These are phyloP conservation scores for Glycine soja DNA, from an alignment of 306 rosid genomes.

Conservation along the genomic window DNA sequence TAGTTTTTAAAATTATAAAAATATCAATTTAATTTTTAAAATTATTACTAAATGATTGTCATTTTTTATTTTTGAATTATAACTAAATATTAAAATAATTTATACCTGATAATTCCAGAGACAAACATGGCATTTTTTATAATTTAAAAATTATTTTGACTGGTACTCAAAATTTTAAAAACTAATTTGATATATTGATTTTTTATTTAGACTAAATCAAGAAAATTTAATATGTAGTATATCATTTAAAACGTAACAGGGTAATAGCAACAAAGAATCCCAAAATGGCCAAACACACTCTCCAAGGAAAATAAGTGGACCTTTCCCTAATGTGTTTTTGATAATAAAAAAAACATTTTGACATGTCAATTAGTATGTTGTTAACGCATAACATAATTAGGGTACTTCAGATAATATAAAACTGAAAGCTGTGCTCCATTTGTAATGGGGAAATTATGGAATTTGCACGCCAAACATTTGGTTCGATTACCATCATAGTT, in stretches of 20 bases:
- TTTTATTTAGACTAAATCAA: not conserved
- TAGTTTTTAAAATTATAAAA: not conserved
- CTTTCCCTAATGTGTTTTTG: constrained; percentile 28
- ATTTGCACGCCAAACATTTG: constrained; percentile 49
- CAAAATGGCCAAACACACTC: not conserved
- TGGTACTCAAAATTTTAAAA: not conserved
- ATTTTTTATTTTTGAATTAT: not conserved
- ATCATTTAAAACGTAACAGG: too few species aligned
- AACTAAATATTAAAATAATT: not conserved
- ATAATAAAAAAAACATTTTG: not conserved
- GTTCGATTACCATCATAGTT: constrained; percentile 13
- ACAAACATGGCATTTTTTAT: not conserved
- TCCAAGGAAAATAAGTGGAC: constrained; percentile 28
- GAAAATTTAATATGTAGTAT: too few species aligned
- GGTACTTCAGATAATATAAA: not conserved
- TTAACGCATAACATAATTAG: constrained; percentile 19
- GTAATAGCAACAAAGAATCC: not conserved
- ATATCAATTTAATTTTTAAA: not conserved
- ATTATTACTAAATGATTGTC: not conserved
- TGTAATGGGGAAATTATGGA: constrained; percentile 27
- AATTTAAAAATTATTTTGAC: not conserved
- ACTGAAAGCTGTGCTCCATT: not conserved
- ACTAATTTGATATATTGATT: not conserved
- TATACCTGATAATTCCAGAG: not conserved
- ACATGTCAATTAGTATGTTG: not conserved